These are phyloP conservation scores for Trichoderma virens DNA, from an alignment of 495 filamentous ascomycete genomes.

Conservation along the genomic window DNA sequence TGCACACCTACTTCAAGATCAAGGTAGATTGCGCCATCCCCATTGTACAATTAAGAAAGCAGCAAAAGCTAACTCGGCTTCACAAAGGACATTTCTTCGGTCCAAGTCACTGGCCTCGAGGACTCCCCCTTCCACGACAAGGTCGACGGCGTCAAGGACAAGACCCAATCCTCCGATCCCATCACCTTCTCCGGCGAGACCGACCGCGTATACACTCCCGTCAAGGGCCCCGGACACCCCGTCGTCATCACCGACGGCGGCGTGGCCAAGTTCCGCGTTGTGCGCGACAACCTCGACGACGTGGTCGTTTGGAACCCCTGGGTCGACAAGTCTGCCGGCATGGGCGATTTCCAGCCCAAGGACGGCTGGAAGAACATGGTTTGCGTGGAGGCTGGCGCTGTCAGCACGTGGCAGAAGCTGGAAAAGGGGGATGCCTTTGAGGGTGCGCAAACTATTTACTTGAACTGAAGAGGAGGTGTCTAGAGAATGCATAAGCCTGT, in stretches of 20 bases:
- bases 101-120: conserved; percentile 65
- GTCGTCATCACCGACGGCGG: conserved; percentile 54
- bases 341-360: conserved; percentile 83
- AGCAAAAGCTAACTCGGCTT: neutral
- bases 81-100: conserved; percentile 61
- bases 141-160: conserved; percentile 49
- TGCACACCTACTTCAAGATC: conserved; percentile 85
- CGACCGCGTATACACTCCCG: conserved; percentile 60
- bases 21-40: conserved; percentile 47
- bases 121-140: conserved; percentile 74
- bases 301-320: conserved; percentile 98
- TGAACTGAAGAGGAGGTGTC: neutral
- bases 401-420: conserved; percentile 70
- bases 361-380: conserved; percentile 88
- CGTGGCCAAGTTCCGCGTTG: conserved; percentile 57
- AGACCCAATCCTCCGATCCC: conserved; percentile 47
- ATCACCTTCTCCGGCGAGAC: conserved; percentile 59
- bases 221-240: conserved; percentile 54
- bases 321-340: conserved; percentile 69
- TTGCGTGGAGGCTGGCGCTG: conserved; percentile 85
- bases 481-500: neutral
- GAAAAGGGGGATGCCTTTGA: conserved; percentile 86
- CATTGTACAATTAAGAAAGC: neutral
- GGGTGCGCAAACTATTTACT: conserved; percentile 68
- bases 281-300: conserved; percentile 72